These are phyloP conservation scores for Spizellomyces sp. DNA, from an alignment of 192 early-diverging fungal species.

Conservation along the genomic window DNA sequence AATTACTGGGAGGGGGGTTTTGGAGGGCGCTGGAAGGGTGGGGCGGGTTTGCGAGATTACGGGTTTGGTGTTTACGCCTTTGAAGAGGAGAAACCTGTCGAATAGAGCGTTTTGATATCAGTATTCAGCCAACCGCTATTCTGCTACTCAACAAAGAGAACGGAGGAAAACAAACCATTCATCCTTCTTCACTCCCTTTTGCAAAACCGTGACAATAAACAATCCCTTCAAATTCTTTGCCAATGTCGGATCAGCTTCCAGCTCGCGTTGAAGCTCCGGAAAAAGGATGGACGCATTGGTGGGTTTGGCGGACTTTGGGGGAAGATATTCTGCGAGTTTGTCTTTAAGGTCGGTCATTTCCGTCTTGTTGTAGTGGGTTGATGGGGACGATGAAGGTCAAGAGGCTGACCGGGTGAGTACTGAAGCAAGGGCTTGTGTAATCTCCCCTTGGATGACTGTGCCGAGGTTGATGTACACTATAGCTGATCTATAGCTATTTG, in stretches of 20 bases:
- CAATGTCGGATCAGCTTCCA: conserved; percentile 31
- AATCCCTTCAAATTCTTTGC: conserved; percentile 36
- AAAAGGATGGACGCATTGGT: conserved; percentile 35
- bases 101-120: background rate
- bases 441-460: too few species aligned
- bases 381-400: too few species aligned
- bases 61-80: conserved; percentile 30
- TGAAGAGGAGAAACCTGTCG: conserved; percentile 38
- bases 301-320: conserved; percentile 16
- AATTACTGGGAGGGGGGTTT: conserved; percentile 28
- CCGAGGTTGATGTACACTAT: too few species aligned
- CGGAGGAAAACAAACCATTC: conserved; percentile 28
- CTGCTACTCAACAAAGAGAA: too few species aligned
- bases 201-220: conserved; percentile 36
- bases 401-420: too few species aligned
- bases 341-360: conserved; percentile 23
- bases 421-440: too few species aligned
- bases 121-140: too few species aligned
- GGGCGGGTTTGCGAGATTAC: conserved; percentile 34
- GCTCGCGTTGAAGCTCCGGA: conserved; percentile 39
- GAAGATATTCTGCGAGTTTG: conserved; percentile 33
- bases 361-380: background rate
- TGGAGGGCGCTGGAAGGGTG: conserved; percentile 5
- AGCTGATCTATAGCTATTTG: too few species aligned
- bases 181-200: conserved; percentile 31